Percentiles rank a stretch among this genome's conserved stretches.
These are phyloP conservation scores for Talaromyces nanjingensis DNA, from an alignment of 495 filamentous ascomycete species.

Conservation along the genomic window DNA sequence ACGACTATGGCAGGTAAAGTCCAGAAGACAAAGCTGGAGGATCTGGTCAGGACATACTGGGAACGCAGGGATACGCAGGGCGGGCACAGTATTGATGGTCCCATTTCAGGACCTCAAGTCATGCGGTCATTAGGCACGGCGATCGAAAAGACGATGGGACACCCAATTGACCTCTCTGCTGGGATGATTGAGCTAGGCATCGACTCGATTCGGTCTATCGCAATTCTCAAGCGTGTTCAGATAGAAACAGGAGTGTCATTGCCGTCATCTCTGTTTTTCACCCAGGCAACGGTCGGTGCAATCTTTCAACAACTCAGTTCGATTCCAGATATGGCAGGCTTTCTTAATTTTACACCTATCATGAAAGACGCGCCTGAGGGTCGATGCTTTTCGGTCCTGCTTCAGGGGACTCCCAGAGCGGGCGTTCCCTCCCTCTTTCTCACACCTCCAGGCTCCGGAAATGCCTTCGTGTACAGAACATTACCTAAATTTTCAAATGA, in stretches of 20 bases:
- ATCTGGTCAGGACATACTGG: constrained; percentile 8
- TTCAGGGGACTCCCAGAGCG: constrained; percentile 12
- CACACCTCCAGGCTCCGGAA: constrained; percentile 12
- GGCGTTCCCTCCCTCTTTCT: constrained; percentile 12
- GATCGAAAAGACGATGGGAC: constrained; percentile 11
- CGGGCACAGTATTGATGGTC: background rate
- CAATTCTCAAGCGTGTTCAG: constrained; percentile 13
- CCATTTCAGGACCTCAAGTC: background rate
- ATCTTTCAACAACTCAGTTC: constrained; percentile 10
- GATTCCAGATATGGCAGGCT: constrained; percentile 2
- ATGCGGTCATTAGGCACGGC: constrained; percentile 10
- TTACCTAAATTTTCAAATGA: constrained; percentile 14
- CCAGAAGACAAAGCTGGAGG: constrained; percentile 23
- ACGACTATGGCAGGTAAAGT: constrained; percentile 33
- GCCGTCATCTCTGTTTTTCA: constrained; percentile 17
- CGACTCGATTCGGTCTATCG: constrained; percentile 16
- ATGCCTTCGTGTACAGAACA: constrained; percentile 11
- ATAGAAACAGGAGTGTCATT: constrained; percentile 13
- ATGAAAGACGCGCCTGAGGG: constrained; percentile 6
- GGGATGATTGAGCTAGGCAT: constrained; percentile 16
- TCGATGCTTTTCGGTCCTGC: constrained; percentile 10
- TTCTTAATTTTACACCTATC: constrained; percentile 6
- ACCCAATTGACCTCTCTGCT: constrained; percentile 7
- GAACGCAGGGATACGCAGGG: background rate
- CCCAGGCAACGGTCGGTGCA: constrained; percentile 3